A percentile compares a stretch with the other conserved stretches of the same genome.
These are phyloP conservation scores for Leccinum insigne DNA, from an alignment of 1,284 basidiomycete genomes.

Conservation along the genomic window DNA sequence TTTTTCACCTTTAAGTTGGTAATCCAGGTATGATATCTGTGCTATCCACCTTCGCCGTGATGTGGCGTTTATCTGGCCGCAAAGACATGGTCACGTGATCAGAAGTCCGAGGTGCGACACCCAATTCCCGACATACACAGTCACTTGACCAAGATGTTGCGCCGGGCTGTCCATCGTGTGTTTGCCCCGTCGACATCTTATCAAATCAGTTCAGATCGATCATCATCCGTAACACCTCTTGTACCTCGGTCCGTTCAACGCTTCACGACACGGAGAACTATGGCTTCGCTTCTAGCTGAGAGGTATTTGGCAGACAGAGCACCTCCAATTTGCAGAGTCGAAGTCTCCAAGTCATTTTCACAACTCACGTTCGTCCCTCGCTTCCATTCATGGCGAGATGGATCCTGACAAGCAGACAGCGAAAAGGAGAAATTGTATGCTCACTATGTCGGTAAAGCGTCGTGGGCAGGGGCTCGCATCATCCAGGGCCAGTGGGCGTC, in stretches of 20 bases:
- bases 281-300: constrained; percentile 45
- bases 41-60: background rate
- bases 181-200: constrained; percentile 13
- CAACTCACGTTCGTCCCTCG: constrained; percentile 53
- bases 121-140: constrained; percentile 8
- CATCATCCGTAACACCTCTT: background rate
- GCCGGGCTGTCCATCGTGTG: constrained; percentile 7
- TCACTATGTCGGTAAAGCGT: constrained; percentile 65
- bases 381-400: background rate
- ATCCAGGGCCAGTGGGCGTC: constrained; percentile 83
- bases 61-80: too few species aligned
- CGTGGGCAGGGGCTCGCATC: constrained; percentile 81
- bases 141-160: constrained; percentile 9
- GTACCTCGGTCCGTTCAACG: background rate
- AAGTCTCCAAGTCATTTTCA: constrained; percentile 64
- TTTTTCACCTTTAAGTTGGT: too few species aligned
- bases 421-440: constrained; percentile 76
- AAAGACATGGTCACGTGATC: constrained; percentile 4
- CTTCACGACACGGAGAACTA: constrained; percentile 22
- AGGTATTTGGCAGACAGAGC: constrained; percentile 69
- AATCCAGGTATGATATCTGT: background rate
- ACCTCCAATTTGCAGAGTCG: constrained; percentile 68
- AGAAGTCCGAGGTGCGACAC: constrained; percentile 2
- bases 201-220: constrained; percentile 18
- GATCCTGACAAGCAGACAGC: constrained; percentile 35